phyloP scores from a whole-genome alignment of 805 yeast genomes.

The Kodamaea sagamina region DNA sequence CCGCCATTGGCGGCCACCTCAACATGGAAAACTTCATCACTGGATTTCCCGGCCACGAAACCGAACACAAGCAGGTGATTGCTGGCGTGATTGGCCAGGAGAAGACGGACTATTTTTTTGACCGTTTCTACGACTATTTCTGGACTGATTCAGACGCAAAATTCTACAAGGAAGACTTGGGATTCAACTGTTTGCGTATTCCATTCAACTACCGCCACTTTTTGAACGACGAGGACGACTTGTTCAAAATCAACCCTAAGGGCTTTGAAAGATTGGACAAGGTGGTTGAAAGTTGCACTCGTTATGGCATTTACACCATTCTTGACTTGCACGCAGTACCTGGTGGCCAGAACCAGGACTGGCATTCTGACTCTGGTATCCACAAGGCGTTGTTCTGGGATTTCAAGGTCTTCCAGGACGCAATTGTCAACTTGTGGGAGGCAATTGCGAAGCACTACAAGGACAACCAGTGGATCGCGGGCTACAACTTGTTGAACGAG shows the following conservation, averaged over 20 bases:
- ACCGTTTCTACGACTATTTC: constrained; percentile 53
- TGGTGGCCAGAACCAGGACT: constrained; percentile 57
- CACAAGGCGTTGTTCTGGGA: constrained; percentile 54
- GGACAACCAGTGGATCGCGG: constrained; percentile 52
- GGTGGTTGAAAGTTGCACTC: constrained; percentile 45
- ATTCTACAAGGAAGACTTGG: constrained; percentile 40
- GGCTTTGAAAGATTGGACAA: constrained; percentile 49
- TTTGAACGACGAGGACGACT: constrained; percentile 46
- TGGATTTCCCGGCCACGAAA: constrained; percentile 56
- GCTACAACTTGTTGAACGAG: constrained; percentile 56
- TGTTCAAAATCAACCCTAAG: constrained; percentile 42
- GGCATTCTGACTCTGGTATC: constrained; percentile 52
- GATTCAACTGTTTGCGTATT: constrained; percentile 49
- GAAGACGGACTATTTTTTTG: constrained; percentile 51
- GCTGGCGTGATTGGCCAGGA: constrained; percentile 45
- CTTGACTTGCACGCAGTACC: constrained; percentile 53
- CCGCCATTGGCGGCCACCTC: constrained; percentile 53
- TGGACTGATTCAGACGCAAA: constrained; percentile 54
- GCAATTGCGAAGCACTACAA: constrained; percentile 48
- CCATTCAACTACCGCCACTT: constrained; percentile 57
- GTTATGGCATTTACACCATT: constrained; percentile 49
- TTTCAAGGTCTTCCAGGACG: constrained; percentile 50
- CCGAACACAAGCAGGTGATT: constrained; percentile 49
- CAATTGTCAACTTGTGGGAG: constrained; percentile 46
- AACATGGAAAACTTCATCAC: constrained; percentile 61